A percentile compares a stretch with the other conserved stretches of the same genome.
These are phyloP conservation scores for Globisporangium yorkense DNA, from an alignment of 352 stramenopile genomes.

Conservation along the genomic window DNA sequence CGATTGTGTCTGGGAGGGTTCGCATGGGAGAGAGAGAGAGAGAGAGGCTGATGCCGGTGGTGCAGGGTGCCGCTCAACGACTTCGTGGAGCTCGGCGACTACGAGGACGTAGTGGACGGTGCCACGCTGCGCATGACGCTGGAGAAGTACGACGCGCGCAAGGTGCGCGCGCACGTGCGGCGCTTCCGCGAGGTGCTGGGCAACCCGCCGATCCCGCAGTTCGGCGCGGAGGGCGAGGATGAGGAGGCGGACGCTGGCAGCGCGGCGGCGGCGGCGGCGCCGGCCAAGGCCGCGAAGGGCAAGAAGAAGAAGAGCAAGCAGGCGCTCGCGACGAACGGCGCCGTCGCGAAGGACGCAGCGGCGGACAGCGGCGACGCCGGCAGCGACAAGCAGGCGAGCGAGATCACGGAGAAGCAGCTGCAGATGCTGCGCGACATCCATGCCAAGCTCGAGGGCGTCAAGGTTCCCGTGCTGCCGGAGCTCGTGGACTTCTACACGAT, in stretches of 20 bases:
- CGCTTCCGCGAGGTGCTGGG: constrained; percentile 76
- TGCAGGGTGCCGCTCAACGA: constrained; percentile 65
- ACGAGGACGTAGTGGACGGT: constrained; percentile 60
- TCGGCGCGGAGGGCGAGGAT: constrained; percentile 2
- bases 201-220: constrained; percentile 80
- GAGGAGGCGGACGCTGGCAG: not conserved
- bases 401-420: constrained; percentile 76
- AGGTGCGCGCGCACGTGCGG: constrained; percentile 75
- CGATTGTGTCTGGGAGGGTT: not conserved
- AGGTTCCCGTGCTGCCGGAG: constrained; percentile 53
- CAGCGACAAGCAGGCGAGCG: constrained; percentile 57
- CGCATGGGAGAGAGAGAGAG: not conserved
- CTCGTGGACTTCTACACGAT: constrained; percentile 71
- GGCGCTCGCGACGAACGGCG: constrained; percentile 4
- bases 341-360: constrained; percentile 3
- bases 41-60: not conserved
- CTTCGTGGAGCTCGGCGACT: constrained; percentile 82
- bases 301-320: constrained; percentile 19
- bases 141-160: constrained; percentile 85
- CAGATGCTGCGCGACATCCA: constrained; percentile 79
- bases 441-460: constrained; percentile 69
- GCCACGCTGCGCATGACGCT: constrained; percentile 73
- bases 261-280: not conserved
- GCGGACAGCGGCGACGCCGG: constrained; percentile 1
- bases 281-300: constrained; percentile 17